Conservation (phyloP, 202 grass and related monocot genomes). For the Bolboschoenoplectus hybrid region DNA sequence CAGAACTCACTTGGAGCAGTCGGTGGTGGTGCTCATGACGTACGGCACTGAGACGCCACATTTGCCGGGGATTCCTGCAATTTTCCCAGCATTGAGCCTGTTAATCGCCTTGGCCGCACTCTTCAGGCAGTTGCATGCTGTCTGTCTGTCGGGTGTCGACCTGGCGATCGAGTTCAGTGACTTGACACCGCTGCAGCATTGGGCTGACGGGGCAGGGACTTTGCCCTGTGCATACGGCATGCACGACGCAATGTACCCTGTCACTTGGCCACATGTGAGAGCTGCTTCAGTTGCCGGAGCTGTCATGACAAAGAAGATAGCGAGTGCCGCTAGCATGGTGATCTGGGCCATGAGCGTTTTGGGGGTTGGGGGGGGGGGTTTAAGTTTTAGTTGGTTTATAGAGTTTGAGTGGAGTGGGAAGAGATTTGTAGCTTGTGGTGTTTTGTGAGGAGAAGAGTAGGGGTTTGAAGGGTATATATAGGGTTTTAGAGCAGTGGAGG, state of each 20-base stretch:
- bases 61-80: slow-evolving; percentile 49
- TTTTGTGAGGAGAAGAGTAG: too few species aligned
- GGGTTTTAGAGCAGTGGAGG: too few species aligned
- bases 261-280: slow-evolving; percentile 48
- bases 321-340: too few species aligned
- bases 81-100: slow-evolving; percentile 14
- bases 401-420: too few species aligned
- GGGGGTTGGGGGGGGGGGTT: too few species aligned
- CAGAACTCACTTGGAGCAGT: slow-evolving; percentile 59
- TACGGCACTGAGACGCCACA: slow-evolving; percentile 56
- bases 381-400: too few species aligned
- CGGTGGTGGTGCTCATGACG: slow-evolving; percentile 48
- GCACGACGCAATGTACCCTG: slow-evolving; percentile 42
- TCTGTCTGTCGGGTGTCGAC: slow-evolving; percentile 34
- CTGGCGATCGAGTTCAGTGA: slow-evolving; percentile 31
- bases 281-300: slow-evolving; percentile 36
- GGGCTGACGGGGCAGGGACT: slow-evolving; percentile 32
- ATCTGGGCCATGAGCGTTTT: too few species aligned
- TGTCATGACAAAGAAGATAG: slow-evolving; percentile 27
- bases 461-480: too few species aligned
- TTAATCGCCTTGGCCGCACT: slow-evolving; percentile 26
- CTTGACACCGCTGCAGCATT: slow-evolving; percentile 59
- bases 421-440: too few species aligned
- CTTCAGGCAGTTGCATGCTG: slow-evolving; percentile 69
- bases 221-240: slow-evolving; percentile 50